Base-by-base conservation (phyloP, 1,284 basidiomycete species). In the Chondrostereum purpureum region DNA sequence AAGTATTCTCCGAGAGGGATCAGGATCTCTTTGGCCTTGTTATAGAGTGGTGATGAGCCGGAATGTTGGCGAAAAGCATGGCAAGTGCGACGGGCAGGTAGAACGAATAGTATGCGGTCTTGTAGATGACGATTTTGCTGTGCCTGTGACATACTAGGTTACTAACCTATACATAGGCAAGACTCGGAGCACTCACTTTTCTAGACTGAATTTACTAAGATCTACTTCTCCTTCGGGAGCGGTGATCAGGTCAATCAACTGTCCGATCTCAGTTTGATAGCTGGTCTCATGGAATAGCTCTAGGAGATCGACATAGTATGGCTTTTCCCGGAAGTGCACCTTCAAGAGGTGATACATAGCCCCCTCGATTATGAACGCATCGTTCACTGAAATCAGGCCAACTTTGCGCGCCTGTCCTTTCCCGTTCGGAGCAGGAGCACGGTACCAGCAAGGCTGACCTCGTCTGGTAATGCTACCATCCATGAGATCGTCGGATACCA, bases 401-500 rank as follows among this genome's bases (percentile, higher is more conserved):
- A 99, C 83, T 20, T 71, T 67, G n/a, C n/a, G n/a, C n/a, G n/a
- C n/a, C 8, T 31, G 8, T 31, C 8, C n/a, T 8, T 31, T 31
- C 27, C 27, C 27, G n/a, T n/a, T n/a, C n/a, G n/a, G n/a, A n/a
- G n/a, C n/a, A 13, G 83, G 79, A 27, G 83, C 66, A 50, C 80
- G 77, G 72, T 95, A 99, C 90, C 92, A 99, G 69, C 95, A 99
- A 0, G 94, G 90, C 63, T 98, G 93, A n/a, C 90, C 88, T n/a
- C 95, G 84, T 33, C 96, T 87, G 3, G 94, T 99, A 58, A 96
- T 83, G 42, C 86, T 91, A 19, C 78, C 66, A 64, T 99, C 96
- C 94, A 98, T 99, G 65, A 99, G 94, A 65, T 99, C 95, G 67
- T 99, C 95, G 18, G 92, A 83, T 45, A 99, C 94, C 46, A 99